These are phyloP conservation scores for Uncinocarpus reesii DNA, from an alignment of 2,329 filamentous ascomycete genomes.

Conservation along the genomic window DNA sequence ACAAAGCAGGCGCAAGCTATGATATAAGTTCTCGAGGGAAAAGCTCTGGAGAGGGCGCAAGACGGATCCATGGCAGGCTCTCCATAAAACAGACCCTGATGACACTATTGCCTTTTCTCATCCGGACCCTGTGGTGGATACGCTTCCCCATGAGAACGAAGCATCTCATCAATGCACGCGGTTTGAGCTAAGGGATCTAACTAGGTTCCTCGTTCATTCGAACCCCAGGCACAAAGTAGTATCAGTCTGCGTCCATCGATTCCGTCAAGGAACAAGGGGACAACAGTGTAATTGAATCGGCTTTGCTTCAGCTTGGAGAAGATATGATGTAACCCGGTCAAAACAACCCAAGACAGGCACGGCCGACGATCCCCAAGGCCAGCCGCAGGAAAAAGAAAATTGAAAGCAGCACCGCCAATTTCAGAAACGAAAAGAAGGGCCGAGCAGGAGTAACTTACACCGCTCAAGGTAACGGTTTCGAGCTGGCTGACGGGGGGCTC, in stretches of 20 bases:
- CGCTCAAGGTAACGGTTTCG: background rate
- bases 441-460: background rate
- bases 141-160: background rate
- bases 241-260: background rate
- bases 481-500: background rate
- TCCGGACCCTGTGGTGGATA: conserved; percentile 1
- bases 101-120: background rate
- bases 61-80: background rate
- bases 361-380: background rate
- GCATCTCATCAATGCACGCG: background rate
- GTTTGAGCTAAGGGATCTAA: background rate
- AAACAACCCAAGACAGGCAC: background rate
- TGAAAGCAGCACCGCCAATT: no score
- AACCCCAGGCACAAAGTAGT: conserved; percentile 4
- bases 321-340: conserved; percentile 5
- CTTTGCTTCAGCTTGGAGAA: background rate
- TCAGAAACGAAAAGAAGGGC: background rate
- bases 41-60: background rate
- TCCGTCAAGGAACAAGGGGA: conserved; percentile 6
- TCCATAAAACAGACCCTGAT: background rate
- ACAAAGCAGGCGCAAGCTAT: conserved; percentile 4
- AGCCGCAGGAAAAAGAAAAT: background rate
- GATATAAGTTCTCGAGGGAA: conserved; percentile 1
- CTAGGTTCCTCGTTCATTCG: background rate
- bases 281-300: background rate